A percentile compares a stretch with the other conserved stretches of the same genome.
Evolutionary conservation across 106 monocot species (phyloP).

Genomic region (Platanthera guangdongensis): DNA sequence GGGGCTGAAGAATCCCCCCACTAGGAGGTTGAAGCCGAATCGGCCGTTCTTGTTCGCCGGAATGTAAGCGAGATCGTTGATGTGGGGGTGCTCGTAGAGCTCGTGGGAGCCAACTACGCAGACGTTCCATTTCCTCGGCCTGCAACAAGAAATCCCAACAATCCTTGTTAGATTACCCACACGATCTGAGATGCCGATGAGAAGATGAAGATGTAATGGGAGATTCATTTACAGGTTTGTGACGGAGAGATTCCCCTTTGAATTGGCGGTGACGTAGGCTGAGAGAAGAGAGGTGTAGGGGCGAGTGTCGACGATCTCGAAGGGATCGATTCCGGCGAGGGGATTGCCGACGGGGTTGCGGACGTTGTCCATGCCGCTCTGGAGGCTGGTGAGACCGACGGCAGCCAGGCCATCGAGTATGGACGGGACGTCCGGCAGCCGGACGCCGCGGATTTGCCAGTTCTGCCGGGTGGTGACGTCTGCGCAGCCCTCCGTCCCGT

Average conservation of each 20-base stretch:
- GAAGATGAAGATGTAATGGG: not conserved
- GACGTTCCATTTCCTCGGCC: constrained; percentile 98
- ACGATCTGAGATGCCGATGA: not conserved
- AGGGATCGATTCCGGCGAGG: constrained; percentile 79
- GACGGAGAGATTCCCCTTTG: constrained; percentile 52
- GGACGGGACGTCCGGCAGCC: constrained; percentile 66
- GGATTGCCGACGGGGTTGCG: constrained; percentile 97
- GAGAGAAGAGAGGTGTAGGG: constrained; percentile 64
- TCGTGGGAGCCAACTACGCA: constrained; percentile 90
- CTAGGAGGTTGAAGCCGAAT: constrained; percentile 88
- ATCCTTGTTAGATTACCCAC: not conserved
- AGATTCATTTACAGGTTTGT: constrained; percentile 59
- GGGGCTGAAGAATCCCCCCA: constrained; percentile 95
- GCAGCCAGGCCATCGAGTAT: constrained; percentile 59
- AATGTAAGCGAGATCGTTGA: constrained; percentile 96
- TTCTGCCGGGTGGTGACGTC: constrained; percentile 94
- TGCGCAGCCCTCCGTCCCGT: constrained; percentile 82
- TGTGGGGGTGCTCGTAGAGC: constrained; percentile 93
- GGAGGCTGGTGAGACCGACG: constrained; percentile 83
- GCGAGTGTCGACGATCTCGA: constrained; percentile 88
- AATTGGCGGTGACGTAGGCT: constrained; percentile 55
- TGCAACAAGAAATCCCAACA: constrained; percentile 9
- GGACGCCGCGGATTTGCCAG: constrained; percentile 89
- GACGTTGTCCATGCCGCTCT: constrained; percentile 97
- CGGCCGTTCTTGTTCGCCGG: constrained; percentile 68